A percentile compares a stretch with the other conserved stretches of the same genome.
These are phyloP conservation scores for Glaciozyma martinii DNA, from an alignment of 768 basidiomycete genomes.

Conservation along the genomic window DNA sequence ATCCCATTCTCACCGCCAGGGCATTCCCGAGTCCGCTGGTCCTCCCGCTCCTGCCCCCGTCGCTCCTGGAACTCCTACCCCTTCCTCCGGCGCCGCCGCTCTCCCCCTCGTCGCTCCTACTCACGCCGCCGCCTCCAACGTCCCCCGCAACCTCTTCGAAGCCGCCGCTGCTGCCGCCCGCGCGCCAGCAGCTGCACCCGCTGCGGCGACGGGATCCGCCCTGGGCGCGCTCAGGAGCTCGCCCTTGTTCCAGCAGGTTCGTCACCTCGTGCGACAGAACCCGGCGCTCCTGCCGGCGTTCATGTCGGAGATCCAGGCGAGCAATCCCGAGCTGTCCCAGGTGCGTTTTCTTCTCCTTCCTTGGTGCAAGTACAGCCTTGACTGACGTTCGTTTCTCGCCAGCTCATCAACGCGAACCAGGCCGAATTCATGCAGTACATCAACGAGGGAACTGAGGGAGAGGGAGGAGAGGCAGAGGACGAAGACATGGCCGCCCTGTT, in stretches of 20 bases:
- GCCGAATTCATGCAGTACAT: conserved; percentile 58
- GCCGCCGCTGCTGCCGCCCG: conserved; percentile 34
- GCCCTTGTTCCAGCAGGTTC: conserved; percentile 63
- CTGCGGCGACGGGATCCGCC: conserved; percentile 41
- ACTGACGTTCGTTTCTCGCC: not conserved
- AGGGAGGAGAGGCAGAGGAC: conserved; percentile 38
- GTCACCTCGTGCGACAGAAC: conserved; percentile 63
- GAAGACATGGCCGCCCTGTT: conserved; percentile 38
- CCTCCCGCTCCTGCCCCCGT: conserved; percentile 42
- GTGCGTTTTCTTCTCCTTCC: not conserved
- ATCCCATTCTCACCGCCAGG: conserved; percentile 45
- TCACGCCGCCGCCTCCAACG: conserved; percentile 30
- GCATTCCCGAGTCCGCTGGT: conserved; percentile 64
- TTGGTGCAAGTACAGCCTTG: not conserved
- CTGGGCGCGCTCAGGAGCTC: conserved; percentile 48
- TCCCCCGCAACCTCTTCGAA: conserved; percentile 33
- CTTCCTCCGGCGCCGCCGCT: conserved; percentile 36
- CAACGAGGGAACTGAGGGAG: conserved; percentile 41
- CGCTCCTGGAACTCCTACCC: conserved; percentile 22
- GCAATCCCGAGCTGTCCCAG: conserved; percentile 68
- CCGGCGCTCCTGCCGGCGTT: conserved; percentile 68
- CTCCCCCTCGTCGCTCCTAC: conserved; percentile 41
- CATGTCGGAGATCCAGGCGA: conserved; percentile 66
- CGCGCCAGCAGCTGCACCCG: conserved; percentile 37
- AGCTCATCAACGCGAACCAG: conserved; percentile 59